These are phyloP conservation scores for Atkinsonella hypoxylon DNA, from an alignment of 2,329 filamentous ascomycete species.

Conservation along the genomic window DNA sequence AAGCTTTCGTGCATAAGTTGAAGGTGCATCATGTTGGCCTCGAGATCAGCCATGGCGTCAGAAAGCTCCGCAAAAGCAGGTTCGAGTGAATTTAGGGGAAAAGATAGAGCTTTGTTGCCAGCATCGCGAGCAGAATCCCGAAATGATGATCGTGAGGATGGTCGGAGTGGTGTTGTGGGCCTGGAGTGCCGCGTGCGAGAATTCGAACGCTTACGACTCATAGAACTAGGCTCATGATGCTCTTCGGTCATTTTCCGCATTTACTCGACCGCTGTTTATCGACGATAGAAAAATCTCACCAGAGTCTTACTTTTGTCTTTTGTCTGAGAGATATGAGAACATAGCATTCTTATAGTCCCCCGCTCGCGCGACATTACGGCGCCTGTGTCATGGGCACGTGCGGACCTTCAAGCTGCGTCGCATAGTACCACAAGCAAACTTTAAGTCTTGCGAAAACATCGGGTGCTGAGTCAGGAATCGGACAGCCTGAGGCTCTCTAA, in stretches of 20 bases:
- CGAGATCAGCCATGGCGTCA: slow-evolving; percentile 87
- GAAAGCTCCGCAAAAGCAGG: slow-evolving; percentile 86
- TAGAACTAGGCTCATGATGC: slow-evolving; percentile 10
- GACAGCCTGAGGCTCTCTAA: too few species aligned
- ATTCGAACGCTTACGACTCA: slow-evolving; percentile 33
- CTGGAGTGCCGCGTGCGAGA: slow-evolving; percentile 57
- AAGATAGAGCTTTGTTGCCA: slow-evolving; percentile 37
- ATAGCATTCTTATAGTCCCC: too few species aligned
- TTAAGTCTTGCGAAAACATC: too few species aligned
- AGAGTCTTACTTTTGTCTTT: too few species aligned
- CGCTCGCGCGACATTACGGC: too few species aligned
- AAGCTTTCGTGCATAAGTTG: slow-evolving; percentile 95
- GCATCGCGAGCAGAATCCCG: slow-evolving; percentile 58
- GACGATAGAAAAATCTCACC: not conserved
- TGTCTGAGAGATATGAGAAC: too few species aligned
- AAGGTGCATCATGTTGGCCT: slow-evolving; percentile 95
- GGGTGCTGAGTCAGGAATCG: too few species aligned
- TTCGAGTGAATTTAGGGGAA: slow-evolving; percentile 73
- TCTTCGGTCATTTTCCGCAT: not conserved
- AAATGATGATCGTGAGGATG: slow-evolving; percentile 79
- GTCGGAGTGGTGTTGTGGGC: slow-evolving; percentile 83
- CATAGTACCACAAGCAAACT: too few species aligned
- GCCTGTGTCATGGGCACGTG: too few species aligned
- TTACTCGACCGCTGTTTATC: not conserved
- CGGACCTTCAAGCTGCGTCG: too few species aligned